A percentile compares a stretch with the other conserved stretches of the same genome.
Evolutionary conservation across 2,329 filamentous ascomycete genomes (phyloP).

Genomic region (Fusarium equiseti): DNA sequence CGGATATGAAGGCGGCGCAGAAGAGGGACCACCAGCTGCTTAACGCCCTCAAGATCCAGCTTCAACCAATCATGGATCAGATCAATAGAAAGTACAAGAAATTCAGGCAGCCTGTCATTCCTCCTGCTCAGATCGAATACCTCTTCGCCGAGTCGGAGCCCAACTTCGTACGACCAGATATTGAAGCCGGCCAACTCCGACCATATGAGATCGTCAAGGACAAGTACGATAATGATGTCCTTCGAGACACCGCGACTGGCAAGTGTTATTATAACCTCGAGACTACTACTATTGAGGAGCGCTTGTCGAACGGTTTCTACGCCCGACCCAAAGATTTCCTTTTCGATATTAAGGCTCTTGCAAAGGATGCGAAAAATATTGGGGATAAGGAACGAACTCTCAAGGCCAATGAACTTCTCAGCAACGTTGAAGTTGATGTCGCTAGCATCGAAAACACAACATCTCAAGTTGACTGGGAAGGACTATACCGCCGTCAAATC

Average conservation of each 20-base stretch:
- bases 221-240: slow-evolving; percentile 79
- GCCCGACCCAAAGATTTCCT: slow-evolving; percentile 90
- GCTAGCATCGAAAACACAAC: slow-evolving; percentile 78
- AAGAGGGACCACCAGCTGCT: slow-evolving; percentile 85
- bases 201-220: slow-evolving; percentile 87
- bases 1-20: slow-evolving; percentile 82
- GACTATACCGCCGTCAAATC: slow-evolving; percentile 79
- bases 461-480: slow-evolving; percentile 81
- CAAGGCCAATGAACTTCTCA: slow-evolving; percentile 89
- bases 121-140: slow-evolving; percentile 80
- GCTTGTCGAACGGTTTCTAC: slow-evolving; percentile 97
- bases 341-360: slow-evolving; percentile 85
- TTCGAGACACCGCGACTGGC: slow-evolving; percentile 78
- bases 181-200: slow-evolving; percentile 68
- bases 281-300: slow-evolving; percentile 91
- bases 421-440: slow-evolving; percentile 96
- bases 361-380: slow-evolving; percentile 83
- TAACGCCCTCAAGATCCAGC: slow-evolving; percentile 86
- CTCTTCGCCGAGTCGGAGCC: slow-evolving; percentile 87
- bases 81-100: slow-evolving; percentile 91
- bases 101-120: slow-evolving; percentile 84
- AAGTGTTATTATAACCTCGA: slow-evolving; percentile 98
- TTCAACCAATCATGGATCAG: slow-evolving; percentile 97
- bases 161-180: slow-evolving; percentile 70
- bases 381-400: slow-evolving; percentile 87